Conservation (phyloP, 2,329 filamentous ascomycete genomes). For the Fusarium sp. region DNA sequence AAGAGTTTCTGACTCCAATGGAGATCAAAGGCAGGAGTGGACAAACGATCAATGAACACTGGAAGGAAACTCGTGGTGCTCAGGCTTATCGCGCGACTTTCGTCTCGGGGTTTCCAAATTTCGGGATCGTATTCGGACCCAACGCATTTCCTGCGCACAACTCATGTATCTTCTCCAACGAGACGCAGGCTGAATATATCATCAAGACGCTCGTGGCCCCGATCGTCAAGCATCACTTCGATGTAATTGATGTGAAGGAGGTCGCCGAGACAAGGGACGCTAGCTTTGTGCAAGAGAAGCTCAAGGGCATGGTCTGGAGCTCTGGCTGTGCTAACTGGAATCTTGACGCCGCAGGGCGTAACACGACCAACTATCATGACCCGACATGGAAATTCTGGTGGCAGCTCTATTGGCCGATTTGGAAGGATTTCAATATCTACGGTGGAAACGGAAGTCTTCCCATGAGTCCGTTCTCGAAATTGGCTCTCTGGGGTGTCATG, state of each 20-base stretch:
- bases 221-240: background rate
- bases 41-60: background rate
- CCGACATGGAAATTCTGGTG: background rate
- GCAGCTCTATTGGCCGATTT: background rate
- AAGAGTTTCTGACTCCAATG: background rate
- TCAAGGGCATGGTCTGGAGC: constrained; percentile 2
- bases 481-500: background rate
- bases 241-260: background rate
- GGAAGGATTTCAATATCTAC: background rate
- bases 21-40: background rate
- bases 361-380: background rate
- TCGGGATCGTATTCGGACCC: background rate
- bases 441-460: background rate
- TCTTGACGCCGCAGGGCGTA: background rate
- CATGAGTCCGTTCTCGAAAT: background rate
- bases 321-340: constrained; percentile 4
- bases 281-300: background rate
- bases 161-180: background rate
- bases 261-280: background rate
- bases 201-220: background rate
- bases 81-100: background rate
- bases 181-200: background rate
- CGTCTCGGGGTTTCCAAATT: background rate
- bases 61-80: background rate
- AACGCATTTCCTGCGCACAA: background rate